Base-by-base conservation (phyloP, 345 rosid species). In the Corymbia maculata region DNA sequence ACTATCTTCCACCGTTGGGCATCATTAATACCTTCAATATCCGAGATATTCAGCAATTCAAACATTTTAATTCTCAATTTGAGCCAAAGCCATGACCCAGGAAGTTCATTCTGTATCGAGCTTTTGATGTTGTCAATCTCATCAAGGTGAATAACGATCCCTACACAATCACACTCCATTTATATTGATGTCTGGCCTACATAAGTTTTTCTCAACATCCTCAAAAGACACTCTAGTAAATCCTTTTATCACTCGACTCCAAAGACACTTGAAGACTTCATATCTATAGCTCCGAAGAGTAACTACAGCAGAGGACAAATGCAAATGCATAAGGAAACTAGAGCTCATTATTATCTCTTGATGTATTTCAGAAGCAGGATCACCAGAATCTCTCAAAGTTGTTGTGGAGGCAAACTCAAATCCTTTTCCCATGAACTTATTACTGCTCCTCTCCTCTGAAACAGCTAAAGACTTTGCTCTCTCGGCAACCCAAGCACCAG, bases 11-110 rank as follows among this genome's bases (percentile, higher is more conserved):
- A n/a, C n/a, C n/a, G n/a, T n/a, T 87, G 89, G 87, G 99, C 93
- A 90, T 92, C 94, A 86, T 64, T 85, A 70, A 92, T 92, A 88
- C 95, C 96, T 70, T 98, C 98, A 88, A 97, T 93, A 89, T 94
- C 94, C 85, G 97, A 93, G 88, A 93, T 96, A 89, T 94, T 92
- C 79, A 96, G 91, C 88, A 96, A 85, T 86, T 91, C 92, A 84
- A 95, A 89, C 88, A 94, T 95, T 90, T 90, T 92, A 90, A 97
- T 89, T 85, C 92, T 93, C 89, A 98, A 92, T 89, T 93, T 94
- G 32, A 98, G 89, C 91, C 87, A 89, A 88, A 89, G 87, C 99
- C 99, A 97, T 47, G 96, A 92, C 86, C 99, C 98, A 79, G 96
- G 96, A 90, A 97, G 98, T 92, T 95, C 97, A 85, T 88, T 93